phyloP scores from a whole-genome alignment of 2,329 filamentous ascomycete species.

The Lachnellula hyalina region DNA sequence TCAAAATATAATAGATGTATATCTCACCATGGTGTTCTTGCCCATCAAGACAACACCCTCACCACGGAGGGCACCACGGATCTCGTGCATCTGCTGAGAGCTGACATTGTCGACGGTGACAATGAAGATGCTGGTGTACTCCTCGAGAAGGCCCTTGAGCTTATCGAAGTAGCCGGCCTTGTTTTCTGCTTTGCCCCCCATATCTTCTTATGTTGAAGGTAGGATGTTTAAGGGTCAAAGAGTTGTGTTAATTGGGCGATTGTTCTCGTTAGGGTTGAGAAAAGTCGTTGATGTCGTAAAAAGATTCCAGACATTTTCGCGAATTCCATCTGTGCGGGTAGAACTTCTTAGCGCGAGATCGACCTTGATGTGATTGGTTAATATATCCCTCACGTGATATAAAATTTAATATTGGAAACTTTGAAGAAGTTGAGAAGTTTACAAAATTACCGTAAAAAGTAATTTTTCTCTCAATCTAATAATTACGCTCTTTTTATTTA shows the following conservation, averaged over 20 bases:
- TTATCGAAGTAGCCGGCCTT: slow-evolving; percentile 99
- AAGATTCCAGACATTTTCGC: slow-evolving; percentile 6
- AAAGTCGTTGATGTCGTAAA: not conserved
- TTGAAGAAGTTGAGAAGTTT: not conserved
- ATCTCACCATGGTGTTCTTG: slow-evolving; percentile 96
- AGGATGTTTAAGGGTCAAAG: slow-evolving; percentile 94
- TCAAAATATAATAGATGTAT: not conserved
- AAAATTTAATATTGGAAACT: not conserved
- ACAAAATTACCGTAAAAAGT: too few relatives aligned
- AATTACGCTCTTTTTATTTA: not conserved
- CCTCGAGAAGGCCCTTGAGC: slow-evolving; percentile 95
- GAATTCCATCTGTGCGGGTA: slow-evolving; percentile 7
- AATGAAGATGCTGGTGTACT: slow-evolving; percentile 97
- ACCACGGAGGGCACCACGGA: slow-evolving; percentile 83
- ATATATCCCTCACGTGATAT: not conserved
- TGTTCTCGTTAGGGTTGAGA: slow-evolving; percentile 11
- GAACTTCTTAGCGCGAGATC: not conserved
- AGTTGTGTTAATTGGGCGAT: slow-evolving; percentile 20
- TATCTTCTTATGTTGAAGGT: slow-evolving; percentile 94
- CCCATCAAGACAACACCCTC: slow-evolving; percentile 97
- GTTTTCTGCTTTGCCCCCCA: slow-evolving; percentile 94
- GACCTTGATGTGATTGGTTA: not conserved
- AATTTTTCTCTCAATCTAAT: not conserved
- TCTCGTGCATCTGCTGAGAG: slow-evolving; percentile 99
- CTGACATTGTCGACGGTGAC: slow-evolving; percentile 98